Base-by-base conservation (phyloP, 345 rosid species). In the Gossypium arboreum region DNA sequence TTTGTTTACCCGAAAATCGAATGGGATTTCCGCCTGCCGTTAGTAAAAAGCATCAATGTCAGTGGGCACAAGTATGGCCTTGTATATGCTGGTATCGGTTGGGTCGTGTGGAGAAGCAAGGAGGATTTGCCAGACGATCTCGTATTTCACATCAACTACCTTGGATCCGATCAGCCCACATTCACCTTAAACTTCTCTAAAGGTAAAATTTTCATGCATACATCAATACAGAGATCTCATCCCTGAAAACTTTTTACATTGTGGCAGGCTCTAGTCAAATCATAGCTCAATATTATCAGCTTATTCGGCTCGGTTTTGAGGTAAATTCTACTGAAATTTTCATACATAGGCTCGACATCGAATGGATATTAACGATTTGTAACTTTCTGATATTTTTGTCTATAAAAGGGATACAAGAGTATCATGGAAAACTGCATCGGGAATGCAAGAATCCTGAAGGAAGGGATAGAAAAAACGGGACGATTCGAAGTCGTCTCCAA, bases 111-210 rank as follows among this genome's bases (percentile, higher is more conserved):
- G 97, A 86, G 90, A 86, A 86, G 80, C 82, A 92, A 92, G 68
- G 91, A 89, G 25, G 92, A 92, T 75, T 81, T 90, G 80, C 97
- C 97, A 0, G 94, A 91, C 0, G 97, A 92, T 0, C 95, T 92
- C 4, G 86, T 92, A 75, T 92, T 91, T 76, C 97, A 89, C 73
- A 91, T 91, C 74, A 91, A 91, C 84, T 91, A 91, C 84, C 87
- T 91, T 51, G 62, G 71, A 51, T 27, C 71, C 22, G 71, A 64
- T 54, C 71, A 63, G 48, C 71, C 51, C 63, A 91, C 96, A 68
- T 89, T 91, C 73, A 92, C 97, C 52, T 92, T 92, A 64, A 91
- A 92, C 83, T 92, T 92, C 88, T 92, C 97, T 4, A 88, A 91
- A 83, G 97, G 94, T 91, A 62, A 62, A n/a, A 24, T 3, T 2